Evolutionary conservation across 768 basidiomycete genomes (phyloP).

Genomic region (Chlorophyllum brunneum): DNA sequence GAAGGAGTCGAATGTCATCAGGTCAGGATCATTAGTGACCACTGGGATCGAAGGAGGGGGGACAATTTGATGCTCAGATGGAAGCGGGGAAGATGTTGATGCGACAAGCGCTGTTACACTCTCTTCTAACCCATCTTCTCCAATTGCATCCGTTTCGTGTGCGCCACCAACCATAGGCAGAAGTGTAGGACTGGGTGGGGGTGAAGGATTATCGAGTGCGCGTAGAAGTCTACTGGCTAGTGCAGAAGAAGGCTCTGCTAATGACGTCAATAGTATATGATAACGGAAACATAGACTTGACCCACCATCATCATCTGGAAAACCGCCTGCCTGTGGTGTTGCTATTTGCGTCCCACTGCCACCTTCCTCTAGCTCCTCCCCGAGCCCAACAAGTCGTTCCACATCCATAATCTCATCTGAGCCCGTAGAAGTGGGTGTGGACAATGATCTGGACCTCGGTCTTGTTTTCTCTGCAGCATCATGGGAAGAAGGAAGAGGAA

Average conservation of each 20-base stretch:
- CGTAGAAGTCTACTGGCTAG: conserved; percentile 63
- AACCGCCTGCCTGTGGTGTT: conserved; percentile 45
- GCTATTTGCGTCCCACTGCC: conserved; percentile 26
- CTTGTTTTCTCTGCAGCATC: not conserved
- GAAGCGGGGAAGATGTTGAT: not conserved
- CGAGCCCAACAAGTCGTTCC: conserved; percentile 25
- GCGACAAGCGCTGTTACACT: not conserved
- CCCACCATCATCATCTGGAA: conserved; percentile 41
- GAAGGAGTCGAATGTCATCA: conserved; percentile 37
- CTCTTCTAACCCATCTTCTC: conserved; percentile 2
- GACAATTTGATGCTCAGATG: not conserved
- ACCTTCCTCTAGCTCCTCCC: conserved; percentile 29
- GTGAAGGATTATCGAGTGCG: conserved; percentile 76
- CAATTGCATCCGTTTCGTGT: not conserved
- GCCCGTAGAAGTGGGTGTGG: conserved; percentile 18
- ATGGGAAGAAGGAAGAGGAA: conserved; percentile 21
- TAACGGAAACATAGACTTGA: not conserved
- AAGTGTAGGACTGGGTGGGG: conserved; percentile 35
- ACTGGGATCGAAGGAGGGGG: conserved; percentile 10
- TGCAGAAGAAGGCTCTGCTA: conserved; percentile 60
- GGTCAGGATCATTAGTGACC: conserved; percentile 11
- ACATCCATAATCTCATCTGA: conserved; percentile 23
- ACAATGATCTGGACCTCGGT: conserved; percentile 21
- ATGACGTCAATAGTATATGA: conserved; percentile 7
- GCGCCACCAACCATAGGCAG: conserved; percentile 3